Evolutionary conservation across 202 grass and related monocot species (phyloP), one percentile per base, ranked within the genome.

Genomic region (Hordeum pubiflorum): DNA sequence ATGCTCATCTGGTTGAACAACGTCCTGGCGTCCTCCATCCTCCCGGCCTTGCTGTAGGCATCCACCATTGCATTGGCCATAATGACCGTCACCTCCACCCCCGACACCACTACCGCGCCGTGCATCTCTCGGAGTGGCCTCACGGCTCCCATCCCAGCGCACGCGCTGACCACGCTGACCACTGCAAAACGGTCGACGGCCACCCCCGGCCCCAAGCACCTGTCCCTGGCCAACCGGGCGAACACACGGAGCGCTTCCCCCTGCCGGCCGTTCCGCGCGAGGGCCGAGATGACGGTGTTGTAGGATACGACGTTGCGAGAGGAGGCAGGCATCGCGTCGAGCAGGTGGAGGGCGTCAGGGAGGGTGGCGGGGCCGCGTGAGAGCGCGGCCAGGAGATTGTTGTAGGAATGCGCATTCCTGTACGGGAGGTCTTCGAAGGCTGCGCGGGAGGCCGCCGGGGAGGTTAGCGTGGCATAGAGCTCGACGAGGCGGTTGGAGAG

Each of bases 41-140:
- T 79, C 11, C 76, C 17, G 9, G 59, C 64, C 68, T 95, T 95
- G 78, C 89, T 87, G 38, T 90, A 95, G n/a, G 92, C 79, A 32
- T 95, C 88, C 41, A 95, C 65, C 87, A 95, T 84, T 34, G 90
- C 85, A 55, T 92, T 92, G 57, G 74, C 72, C 79, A 92, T 92
- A 32, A 92, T 90, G 32, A 88, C 10, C 43, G 79, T 86, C 39
- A 92, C 10, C 57, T 92, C 87, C 62, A 90, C 27, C 18, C 76
- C 87, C 0, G 83, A 88, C 12, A 84, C 80, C 10, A 90, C 62
- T 13, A 84, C 68, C 2, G 1, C 31, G 0, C 85, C 87, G 23
- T 94, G 92, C 34, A 90, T 59, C 80, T 92, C 87, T 27, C 77
- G 54, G 41, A 92, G 72, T n/a, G 72, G 85, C 56, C 72, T 75